Evolutionary conservation across 2,329 filamentous ascomycete genomes (phyloP).

Genomic region (Corynespora cassiicola): DNA sequence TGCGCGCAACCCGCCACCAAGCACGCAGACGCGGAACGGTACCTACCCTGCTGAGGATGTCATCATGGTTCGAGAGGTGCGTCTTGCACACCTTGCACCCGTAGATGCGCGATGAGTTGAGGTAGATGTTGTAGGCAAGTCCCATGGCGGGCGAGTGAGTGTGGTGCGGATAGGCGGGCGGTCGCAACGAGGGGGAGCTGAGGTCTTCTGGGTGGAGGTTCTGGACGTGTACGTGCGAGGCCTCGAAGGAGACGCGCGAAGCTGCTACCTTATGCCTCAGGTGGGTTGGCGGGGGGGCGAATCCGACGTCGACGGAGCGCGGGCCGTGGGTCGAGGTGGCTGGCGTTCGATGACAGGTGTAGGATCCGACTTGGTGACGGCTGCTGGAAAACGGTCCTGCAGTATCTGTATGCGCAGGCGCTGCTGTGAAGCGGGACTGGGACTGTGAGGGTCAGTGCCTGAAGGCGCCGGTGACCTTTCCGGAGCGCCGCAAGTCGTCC

Average conservation of each 20-base stretch:
- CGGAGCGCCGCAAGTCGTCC: conserved; percentile 13
- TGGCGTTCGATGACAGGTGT: too few species aligned
- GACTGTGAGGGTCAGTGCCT: conserved; percentile 4
- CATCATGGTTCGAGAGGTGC: conserved; percentile 92
- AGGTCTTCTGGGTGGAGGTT: conserved; percentile 1
- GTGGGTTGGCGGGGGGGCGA: too few species aligned
- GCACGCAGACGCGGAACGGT: conserved; percentile 5
- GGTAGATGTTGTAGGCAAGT: conserved; percentile 89
- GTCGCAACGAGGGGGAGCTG: not conserved
- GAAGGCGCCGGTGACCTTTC: conserved; percentile 12
- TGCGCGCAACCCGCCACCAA: too few species aligned
- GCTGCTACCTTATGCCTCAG: too few species aligned
- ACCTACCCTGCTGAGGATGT: conserved; percentile 90
- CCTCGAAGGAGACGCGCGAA: too few species aligned
- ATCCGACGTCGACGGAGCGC: too few species aligned
- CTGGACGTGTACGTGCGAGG: too few species aligned
- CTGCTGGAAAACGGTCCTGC: too few species aligned
- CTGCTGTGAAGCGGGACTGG: conserved; percentile 3
- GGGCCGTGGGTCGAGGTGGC: too few species aligned
- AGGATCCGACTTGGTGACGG: too few species aligned
- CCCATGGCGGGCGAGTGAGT: conserved; percentile 66
- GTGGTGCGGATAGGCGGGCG: not conserved
- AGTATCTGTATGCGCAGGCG: conserved; percentile 1
- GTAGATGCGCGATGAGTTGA: conserved; percentile 85
- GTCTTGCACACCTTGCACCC: conserved; percentile 94